Base-by-base conservation (phyloP, 345 rosid genomes). In the Ceriops decandra region DNA sequence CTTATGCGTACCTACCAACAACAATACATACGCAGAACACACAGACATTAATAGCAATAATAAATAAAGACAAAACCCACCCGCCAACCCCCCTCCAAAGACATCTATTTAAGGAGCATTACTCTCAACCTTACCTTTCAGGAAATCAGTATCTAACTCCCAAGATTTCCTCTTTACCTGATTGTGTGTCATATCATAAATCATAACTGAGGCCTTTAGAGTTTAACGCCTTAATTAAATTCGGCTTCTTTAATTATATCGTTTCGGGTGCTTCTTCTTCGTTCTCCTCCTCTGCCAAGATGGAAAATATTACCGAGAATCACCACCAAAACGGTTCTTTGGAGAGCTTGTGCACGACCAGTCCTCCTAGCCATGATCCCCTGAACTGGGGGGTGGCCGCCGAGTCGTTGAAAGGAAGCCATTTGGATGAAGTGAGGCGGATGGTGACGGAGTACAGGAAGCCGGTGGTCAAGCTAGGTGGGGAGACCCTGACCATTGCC, bases 321-420 rank as follows among this genome's bases (percentile, higher is more conserved):
- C 63, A 66, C n/a, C 19, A 22, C 27, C 59, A 61, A 9, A 73
- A 73, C 22, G 77, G 68, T 42, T 67, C 72, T 42, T 54, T 56
- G 24, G 58, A 67, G 28, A 38, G 57, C 19, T 26, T 73, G 32
- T 73, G 77, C 35, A 36, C 4, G 4, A 10, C 7, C 17, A 32
- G 36, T 2, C 57, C 30, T 11, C 49, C 17, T 42, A 42, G 17
- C 17, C 49, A 0, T 57, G 96, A 92, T 80, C 98, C 95, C 0
- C 72, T 92, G 73, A 85, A 82, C 73, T 90, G 96, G 96, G 85
- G 80, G 3, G 47, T 58, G 3, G 89, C 92, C 0, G 93, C 96
- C 2, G 91, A 90, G 76, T 82, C 91, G 58, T 57, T 92, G 76
- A 85, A 78, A 70, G 96, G 98, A 1, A 90, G 96, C 76, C 96